Conservation (phyloP, 2,329 filamentous ascomycete genomes). For the Claviceps humidiphila region DNA sequence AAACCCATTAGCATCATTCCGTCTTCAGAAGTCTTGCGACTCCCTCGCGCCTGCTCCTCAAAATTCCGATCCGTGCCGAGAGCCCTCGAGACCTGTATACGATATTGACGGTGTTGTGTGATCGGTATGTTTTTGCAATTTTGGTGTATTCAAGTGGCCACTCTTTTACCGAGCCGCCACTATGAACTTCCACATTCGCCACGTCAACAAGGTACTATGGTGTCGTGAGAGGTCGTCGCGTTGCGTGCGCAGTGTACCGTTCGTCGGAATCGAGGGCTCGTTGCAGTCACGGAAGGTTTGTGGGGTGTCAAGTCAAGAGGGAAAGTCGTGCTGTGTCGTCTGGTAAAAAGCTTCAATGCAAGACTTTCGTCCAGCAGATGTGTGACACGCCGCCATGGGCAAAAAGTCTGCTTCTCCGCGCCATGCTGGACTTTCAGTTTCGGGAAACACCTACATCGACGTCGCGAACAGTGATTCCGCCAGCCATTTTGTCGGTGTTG, state of each 20-base stretch:
- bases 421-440: conserved; percentile 5
- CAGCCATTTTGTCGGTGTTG: conserved; percentile 59
- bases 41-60: conserved; percentile 57
- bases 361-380: neutral
- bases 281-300: neutral
- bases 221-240: neutral
- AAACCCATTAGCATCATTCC: conserved; percentile 58
- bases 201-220: neutral
- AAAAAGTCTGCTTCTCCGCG: neutral
- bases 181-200: too few species aligned
- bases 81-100: neutral
- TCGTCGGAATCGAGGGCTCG: neutral
- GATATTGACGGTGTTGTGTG: too few species aligned
- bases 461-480: conserved; percentile 72
- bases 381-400: neutral
- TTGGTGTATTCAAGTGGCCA: too few species aligned
- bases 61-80: conserved; percentile 14
- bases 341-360: neutral
- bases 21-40: conserved; percentile 62
- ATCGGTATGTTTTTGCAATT: too few species aligned
- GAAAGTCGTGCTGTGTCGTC: neutral
- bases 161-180: too few species aligned
- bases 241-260: neutral
- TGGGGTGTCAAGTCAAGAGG: conserved; percentile 4
- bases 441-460: conserved; percentile 56